A percentile compares a stretch with the other conserved stretches of the same genome.
These are phyloP conservation scores for Colletotrichum noveboracense DNA, from an alignment of 2,329 filamentous ascomycete genomes.

Conservation along the genomic window DNA sequence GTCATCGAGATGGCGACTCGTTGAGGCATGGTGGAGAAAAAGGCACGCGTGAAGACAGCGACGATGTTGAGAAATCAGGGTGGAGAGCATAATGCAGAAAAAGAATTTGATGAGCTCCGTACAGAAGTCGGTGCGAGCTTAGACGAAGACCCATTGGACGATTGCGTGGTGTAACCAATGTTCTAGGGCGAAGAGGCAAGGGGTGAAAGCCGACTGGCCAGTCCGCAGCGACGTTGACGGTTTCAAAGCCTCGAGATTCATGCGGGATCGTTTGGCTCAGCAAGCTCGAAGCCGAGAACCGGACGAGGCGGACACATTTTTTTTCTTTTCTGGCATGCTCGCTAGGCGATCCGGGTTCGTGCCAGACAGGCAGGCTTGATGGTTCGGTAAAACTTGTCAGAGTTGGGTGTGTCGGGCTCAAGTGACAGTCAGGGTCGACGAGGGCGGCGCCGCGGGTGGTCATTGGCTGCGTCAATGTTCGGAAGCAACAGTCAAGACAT, in stretches of 20 bases:
- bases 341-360: neutral
- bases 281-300: slow-evolving; percentile 11
- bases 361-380: neutral
- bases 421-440: slow-evolving; percentile 5
- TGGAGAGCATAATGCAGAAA: slow-evolving; percentile 2
- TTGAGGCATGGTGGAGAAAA: neutral
- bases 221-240: slow-evolving; percentile 1
- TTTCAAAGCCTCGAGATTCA: slow-evolving; percentile 11
- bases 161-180: neutral
- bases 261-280: slow-evolving; percentile 1
- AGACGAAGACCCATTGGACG: neutral
- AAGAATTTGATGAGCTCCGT: neutral
- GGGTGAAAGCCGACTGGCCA: slow-evolving; percentile 1
- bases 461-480: neutral
- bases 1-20: neutral
- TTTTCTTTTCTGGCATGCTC: neutral
- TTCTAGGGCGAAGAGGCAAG: slow-evolving; percentile 1
- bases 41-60: neutral
- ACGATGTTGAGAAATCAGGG: neutral
- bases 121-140: neutral
- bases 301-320: neutral
- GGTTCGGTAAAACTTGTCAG: slow-evolving; percentile 4
- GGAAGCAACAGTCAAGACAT: slow-evolving; percentile 2
- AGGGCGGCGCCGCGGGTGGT: neutral
- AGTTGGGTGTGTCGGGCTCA: neutral